A percentile compares a stretch with the other conserved stretches of the same genome.
These are phyloP conservation scores for Trifolium dubium DNA, from an alignment of 306 rosid genomes.

Conservation along the genomic window DNA sequence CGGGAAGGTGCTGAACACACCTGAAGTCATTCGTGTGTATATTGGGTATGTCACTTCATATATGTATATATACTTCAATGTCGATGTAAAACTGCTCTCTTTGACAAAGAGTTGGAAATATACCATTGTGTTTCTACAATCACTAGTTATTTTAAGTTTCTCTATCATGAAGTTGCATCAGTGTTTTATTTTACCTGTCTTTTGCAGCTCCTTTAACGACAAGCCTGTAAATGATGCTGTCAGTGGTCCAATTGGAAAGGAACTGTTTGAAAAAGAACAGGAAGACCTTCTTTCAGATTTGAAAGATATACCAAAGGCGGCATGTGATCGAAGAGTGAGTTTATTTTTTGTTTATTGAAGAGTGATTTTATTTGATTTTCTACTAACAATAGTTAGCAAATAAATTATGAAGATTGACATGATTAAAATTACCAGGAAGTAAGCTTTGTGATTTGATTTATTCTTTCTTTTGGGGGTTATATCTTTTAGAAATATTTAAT, in stretches of 20 bases:
- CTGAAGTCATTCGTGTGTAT: conserved; percentile 92
- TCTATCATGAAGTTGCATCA: conserved; percentile 19
- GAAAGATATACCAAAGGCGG: conserved; percentile 86
- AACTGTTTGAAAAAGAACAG: conserved; percentile 88
- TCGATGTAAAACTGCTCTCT: conserved; percentile 4
- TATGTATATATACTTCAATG: conserved; percentile 2
- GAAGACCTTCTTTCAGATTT: conserved; percentile 91
- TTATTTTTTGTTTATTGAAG: conserved; percentile 31
- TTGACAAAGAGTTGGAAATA: conserved; percentile 22
- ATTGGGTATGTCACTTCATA: conserved; percentile 67
- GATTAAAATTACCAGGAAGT: conserved; percentile 22
- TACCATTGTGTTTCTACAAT: conserved; percentile 17
- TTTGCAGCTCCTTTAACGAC: conserved; percentile 84
- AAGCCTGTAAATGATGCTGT: conserved; percentile 80
- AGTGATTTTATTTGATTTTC: conserved; percentile 3
- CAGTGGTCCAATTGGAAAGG: conserved; percentile 83
- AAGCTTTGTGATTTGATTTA: conserved; percentile 1
- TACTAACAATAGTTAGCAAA: conserved; percentile 3
- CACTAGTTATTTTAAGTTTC: conserved; percentile 3
- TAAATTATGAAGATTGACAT: conserved; percentile 23
- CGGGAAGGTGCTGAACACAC: conserved; percentile 92
- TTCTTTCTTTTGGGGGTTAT: background rate
- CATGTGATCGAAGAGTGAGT: conserved; percentile 92
- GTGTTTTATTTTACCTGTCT: conserved; percentile 9
- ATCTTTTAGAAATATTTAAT: background rate